A percentile compares a stretch with the other conserved stretches of the same genome.
Conservation (phyloP, 2,329 filamentous ascomycete genomes). For the Purpureocillium takamizusanense region DNA sequence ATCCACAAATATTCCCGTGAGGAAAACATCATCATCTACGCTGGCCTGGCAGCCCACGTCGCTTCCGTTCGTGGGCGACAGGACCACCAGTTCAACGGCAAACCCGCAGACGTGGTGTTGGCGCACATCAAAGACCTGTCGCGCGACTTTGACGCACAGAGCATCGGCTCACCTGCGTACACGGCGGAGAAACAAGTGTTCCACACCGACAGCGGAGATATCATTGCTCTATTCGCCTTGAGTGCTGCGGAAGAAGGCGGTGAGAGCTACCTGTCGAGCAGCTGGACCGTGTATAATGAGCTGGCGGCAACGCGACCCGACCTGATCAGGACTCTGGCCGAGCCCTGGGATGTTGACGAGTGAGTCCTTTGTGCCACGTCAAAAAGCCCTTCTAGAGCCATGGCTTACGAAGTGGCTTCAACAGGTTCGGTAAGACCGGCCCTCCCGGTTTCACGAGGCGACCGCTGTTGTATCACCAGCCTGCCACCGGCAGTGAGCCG, state of each 20-base stretch:
- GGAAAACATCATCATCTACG: slow-evolving; percentile 51
- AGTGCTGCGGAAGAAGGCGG: slow-evolving; percentile 44
- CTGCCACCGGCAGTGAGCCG: slow-evolving; percentile 30
- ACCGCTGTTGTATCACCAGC: slow-evolving; percentile 48
- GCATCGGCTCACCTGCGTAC: slow-evolving; percentile 49
- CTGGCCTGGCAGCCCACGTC: slow-evolving; percentile 50
- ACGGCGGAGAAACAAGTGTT: slow-evolving; percentile 54
- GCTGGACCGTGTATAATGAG: slow-evolving; percentile 54
- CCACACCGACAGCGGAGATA: slow-evolving; percentile 52
- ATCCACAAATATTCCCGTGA: slow-evolving; percentile 42
- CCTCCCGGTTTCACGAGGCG: slow-evolving; percentile 29
- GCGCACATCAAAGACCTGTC: slow-evolving; percentile 55
- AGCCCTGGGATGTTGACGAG: slow-evolving; percentile 37
- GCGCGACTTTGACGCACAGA: slow-evolving; percentile 13
- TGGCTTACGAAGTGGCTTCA: neutral
- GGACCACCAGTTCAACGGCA: slow-evolving; percentile 34
- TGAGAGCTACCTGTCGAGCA: slow-evolving; percentile 47
- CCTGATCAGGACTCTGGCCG: slow-evolving; percentile 45
- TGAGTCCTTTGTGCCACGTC: slow-evolving; percentile 13
- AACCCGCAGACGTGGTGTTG: slow-evolving; percentile 42
- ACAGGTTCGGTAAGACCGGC: slow-evolving; percentile 40
- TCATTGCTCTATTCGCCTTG: slow-evolving; percentile 49
- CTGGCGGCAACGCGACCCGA: slow-evolving; percentile 49
- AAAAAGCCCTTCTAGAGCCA: neutral
- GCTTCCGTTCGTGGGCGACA: slow-evolving; percentile 44